Conservation (phyloP, 805 yeast genomes). For the Wickerhamiella galacta region DNA sequence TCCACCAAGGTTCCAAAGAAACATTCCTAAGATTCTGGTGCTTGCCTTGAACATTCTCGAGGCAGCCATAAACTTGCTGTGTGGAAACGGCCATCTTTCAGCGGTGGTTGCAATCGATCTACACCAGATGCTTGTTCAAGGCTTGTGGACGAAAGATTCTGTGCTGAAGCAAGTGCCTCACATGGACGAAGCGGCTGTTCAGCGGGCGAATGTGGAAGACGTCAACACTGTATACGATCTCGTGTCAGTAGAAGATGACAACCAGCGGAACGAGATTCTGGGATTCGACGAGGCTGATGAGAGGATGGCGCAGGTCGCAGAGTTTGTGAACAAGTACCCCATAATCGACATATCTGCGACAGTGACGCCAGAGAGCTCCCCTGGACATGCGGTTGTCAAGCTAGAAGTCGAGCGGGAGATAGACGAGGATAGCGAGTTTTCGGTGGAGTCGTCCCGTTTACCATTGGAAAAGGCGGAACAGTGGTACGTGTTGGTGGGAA, state of each 20-base stretch:
- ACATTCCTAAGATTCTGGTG: conserved; percentile 36
- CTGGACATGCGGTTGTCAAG: conserved; percentile 31
- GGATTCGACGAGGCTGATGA: conserved; percentile 30
- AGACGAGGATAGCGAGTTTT: conserved; percentile 56
- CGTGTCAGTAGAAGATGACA: conserved; percentile 56
- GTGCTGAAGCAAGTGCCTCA: conserved; percentile 72
- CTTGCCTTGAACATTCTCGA: conserved; percentile 36
- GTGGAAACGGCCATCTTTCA: conserved; percentile 65
- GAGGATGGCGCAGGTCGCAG: conserved; percentile 48
- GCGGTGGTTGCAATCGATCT: conserved; percentile 75
- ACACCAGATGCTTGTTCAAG: conserved; percentile 77
- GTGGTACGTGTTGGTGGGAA: conserved; percentile 85
- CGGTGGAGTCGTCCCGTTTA: conserved; percentile 40
- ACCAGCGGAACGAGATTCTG: conserved; percentile 39
- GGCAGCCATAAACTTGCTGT: conserved; percentile 57
- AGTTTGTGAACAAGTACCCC: conserved; percentile 81
- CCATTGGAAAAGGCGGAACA: conserved; percentile 35
- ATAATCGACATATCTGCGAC: conserved; percentile 55
- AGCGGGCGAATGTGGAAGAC: conserved; percentile 34
- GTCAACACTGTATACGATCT: conserved; percentile 69
- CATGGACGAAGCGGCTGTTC: conserved; percentile 33
- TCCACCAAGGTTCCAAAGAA: conserved; percentile 44
- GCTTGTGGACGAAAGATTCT: conserved; percentile 64
- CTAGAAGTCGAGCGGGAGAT: conserved; percentile 24
- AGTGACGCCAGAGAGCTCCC: conserved; percentile 29